Evolutionary conservation across 2,329 filamentous ascomycete genomes (phyloP), one percentile per base, ranked within the genome.

Genomic region (Ceratocystis harringtonii): DNA sequence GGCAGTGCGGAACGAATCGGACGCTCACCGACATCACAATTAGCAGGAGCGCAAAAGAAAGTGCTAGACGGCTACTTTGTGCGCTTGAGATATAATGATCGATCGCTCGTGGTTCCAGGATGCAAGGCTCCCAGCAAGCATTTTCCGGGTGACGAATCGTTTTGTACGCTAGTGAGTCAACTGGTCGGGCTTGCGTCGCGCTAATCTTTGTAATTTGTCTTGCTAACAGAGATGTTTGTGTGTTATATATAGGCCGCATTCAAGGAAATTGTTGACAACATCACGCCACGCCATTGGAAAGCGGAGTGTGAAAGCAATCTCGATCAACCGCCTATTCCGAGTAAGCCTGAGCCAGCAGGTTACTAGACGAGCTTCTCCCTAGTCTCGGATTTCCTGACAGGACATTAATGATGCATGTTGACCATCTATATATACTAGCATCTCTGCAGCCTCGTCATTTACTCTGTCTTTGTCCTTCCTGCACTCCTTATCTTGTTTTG

Each of bases 221-320:
- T 48, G 41, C 45, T 57, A 45, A 57, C 60, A 36, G 12, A 25
- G 28, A 2, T 15, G 6, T 61, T 45, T 44, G 30, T 41, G 8
- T 30, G 63, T 45, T 44, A 25, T 28, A 7, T 30, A 64, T 68
- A 89, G 85, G 84, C 88, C 66, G 90, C 92, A 0, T 99, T 99
- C 80, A 97, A 97, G 75, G 79, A 84, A 63, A 89, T 96, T 65
- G 90, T 94, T 1, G 92, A 97, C 76, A 90, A 90, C 71, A 95
- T 89, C 72, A 94, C 90, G 1, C 94, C 94, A 0, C 78, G 78
- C 67, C 82, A 91, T 73, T 97, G 92, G 92, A 81, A 76, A 69
- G 72, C 76, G 25, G 75, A 83, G 68, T 84, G 82, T 70, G 76
- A 75, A n/a, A 69, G 72, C 58, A 79, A 80, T 68, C 69, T 76